phyloP scores from a whole-genome alignment of 1,284 basidiomycete species.

The Abortiporus biennis region DNA sequence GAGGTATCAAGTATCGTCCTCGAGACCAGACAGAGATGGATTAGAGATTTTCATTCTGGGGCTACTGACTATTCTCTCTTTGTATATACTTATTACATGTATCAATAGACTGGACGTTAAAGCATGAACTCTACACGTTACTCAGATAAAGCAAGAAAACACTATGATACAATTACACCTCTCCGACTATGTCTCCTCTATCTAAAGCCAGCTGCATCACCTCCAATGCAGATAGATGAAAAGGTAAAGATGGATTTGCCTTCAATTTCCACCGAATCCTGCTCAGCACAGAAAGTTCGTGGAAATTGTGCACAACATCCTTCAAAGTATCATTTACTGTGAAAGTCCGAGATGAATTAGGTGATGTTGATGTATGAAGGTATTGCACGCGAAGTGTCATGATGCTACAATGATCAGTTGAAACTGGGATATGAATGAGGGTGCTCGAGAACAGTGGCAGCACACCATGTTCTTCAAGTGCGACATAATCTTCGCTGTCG shows the following conservation, averaged over 20 bases:
- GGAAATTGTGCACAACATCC: slow-evolving; percentile 62
- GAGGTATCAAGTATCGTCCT: slow-evolving; percentile 77
- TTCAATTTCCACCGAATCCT: slow-evolving; percentile 42
- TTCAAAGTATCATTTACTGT: slow-evolving; percentile 35
- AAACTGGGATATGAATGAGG: slow-evolving; percentile 45
- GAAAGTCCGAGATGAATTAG: slow-evolving; percentile 25
- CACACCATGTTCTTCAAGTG: slow-evolving; percentile 25
- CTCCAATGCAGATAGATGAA: slow-evolving; percentile 64
- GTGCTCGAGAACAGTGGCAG: slow-evolving; percentile 50
- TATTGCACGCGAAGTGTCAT: slow-evolving; percentile 61
- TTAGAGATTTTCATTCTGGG: slow-evolving; percentile 2
- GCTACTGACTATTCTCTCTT: not conserved
- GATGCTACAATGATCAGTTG: too few relatives aligned
- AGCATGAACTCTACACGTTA: too few relatives aligned
- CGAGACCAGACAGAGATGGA: slow-evolving; percentile 61
- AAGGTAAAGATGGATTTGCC: slow-evolving; percentile 47
- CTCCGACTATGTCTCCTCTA: slow-evolving; percentile 1
- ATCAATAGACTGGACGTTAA: too few relatives aligned
- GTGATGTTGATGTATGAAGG: slow-evolving; percentile 30
- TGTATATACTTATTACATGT: slow-evolving; percentile 3
- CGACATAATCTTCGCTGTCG: slow-evolving; percentile 11
- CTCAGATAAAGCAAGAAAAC: too few relatives aligned
- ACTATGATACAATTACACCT: not conserved
- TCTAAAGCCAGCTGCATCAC: slow-evolving; percentile 41
- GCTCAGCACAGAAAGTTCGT: slow-evolving; percentile 60